Base-by-base conservation (phyloP, 805 yeast genomes). In the Torulaspora gathmanii region DNA sequence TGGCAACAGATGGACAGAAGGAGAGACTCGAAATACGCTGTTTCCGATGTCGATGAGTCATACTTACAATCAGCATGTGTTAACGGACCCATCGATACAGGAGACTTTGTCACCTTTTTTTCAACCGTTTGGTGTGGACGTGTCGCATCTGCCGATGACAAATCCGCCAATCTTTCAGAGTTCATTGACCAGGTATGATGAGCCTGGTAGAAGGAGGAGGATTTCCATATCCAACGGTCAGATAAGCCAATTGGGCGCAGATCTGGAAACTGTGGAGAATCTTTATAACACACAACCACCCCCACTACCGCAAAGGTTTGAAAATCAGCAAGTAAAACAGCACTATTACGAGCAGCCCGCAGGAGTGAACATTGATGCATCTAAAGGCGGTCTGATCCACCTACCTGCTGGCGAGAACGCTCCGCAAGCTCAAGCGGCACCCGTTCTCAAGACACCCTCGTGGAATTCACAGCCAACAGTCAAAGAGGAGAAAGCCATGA, bases 201-300 rank as follows among this genome's bases (percentile, higher is more conserved):
- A 65, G 42, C 59, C 60, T 25, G 44, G 58, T 13, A 53, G 61
- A 38, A 55, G 65, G 36, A 71, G 93, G 60, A 74, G 95, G 59
- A 80, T 85, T 2, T 84, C 93, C 35, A 85, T 85, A 42, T 83
- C 91, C 9, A 85, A 85, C 65, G 95, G 95, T 57, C 95, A 85
- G 58, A 85, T 85, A 52, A 86, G 89, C 38, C 95, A 85, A 58
- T 75, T 85, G 28, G 74, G 78, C 4, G 73, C 70, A 40, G 70
- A 65, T 37, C 55, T 53, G 26, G 65, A 51, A 11, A 61, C 63
- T 12, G 65, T 67, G 31, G 74, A 70, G 33, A 69, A 67, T 36
- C 43, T 69, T 0, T 67, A 68, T 44, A 67, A 65, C 39, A 57
- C 64, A 1, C 72, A 67, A 37, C 55, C 57, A 22, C 60, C 64